Percentiles rank a stretch among this genome's conserved stretches.
Evolutionary conservation across 495 filamentous ascomycete species (phyloP).

Genomic region (Penicillium lagena): DNA sequence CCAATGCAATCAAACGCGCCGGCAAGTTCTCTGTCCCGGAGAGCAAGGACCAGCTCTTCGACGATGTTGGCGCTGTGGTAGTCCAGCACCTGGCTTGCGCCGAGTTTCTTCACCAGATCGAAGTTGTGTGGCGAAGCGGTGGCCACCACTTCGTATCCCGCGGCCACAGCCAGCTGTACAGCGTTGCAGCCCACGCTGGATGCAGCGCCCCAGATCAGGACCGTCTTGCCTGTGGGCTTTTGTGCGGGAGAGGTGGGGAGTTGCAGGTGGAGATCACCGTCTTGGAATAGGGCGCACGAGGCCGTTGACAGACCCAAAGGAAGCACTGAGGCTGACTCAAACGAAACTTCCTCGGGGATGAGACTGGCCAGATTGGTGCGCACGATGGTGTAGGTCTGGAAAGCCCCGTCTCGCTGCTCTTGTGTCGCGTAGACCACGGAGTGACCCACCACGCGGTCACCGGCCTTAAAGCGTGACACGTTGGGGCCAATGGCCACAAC

Average conservation of each 20-base stretch:
- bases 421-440: slow-evolving; percentile 3
- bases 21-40: neutral
- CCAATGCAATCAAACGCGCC: slow-evolving; percentile 3
- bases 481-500: slow-evolving; percentile 29
- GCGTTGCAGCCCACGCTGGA: slow-evolving; percentile 59
- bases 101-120: slow-evolving; percentile 17
- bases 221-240: neutral
- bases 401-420: slow-evolving; percentile 24
- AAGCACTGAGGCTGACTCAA: slow-evolving; percentile 34
- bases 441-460: slow-evolving; percentile 38
- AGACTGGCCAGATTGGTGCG: slow-evolving; percentile 22
- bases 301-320: slow-evolving; percentile 7
- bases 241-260: neutral
- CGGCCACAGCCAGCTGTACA: slow-evolving; percentile 18
- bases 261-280: slow-evolving; percentile 4
- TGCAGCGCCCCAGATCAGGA: slow-evolving; percentile 48
- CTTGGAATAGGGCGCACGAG: slow-evolving; percentile 14
- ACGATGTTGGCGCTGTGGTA: slow-evolving; percentile 9
- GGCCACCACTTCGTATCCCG: slow-evolving; percentile 19
- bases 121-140: slow-evolving; percentile 21
- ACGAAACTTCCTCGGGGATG: slow-evolving; percentile 40
- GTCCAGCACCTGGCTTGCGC: slow-evolving; percentile 25
- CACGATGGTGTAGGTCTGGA: slow-evolving; percentile 40
- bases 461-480: slow-evolving; percentile 28
- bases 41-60: neutral